These are phyloP conservation scores for Leccinum disarticulatum DNA, from an alignment of 768 basidiomycete genomes.

Conservation along the genomic window DNA sequence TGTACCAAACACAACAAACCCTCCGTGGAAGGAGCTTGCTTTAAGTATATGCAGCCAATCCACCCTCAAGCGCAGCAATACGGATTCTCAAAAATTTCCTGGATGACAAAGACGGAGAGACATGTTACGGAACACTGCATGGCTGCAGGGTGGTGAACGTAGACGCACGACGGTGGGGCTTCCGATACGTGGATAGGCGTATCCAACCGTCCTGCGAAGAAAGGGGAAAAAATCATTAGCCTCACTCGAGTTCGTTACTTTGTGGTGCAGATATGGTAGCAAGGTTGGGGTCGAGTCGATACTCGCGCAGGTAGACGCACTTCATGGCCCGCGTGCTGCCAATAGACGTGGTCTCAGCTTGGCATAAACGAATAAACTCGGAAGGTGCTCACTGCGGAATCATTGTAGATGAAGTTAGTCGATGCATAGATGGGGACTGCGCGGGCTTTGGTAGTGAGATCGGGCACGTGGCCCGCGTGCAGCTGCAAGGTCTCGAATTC, in stretches of 20 bases:
- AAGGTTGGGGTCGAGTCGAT: neutral
- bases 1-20: no score
- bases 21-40: no score
- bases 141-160: neutral
- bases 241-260: neutral
- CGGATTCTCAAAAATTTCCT: constrained; percentile 67
- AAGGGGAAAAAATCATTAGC: neutral
- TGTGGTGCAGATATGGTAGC: neutral
- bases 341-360: neutral
- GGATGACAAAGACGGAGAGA: neutral
- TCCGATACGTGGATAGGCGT: constrained; percentile 55
- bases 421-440: constrained; percentile 65
- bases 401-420: constrained; percentile 56
- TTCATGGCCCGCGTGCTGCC: constrained; percentile 54
- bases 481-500: constrained; percentile 65
- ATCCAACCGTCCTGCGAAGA: constrained; percentile 38
- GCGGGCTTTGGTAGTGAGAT: constrained; percentile 55
- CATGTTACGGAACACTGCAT: neutral
- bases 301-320: constrained; percentile 11
- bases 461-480: constrained; percentile 57
- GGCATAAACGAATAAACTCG: neutral
- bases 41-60: constrained; percentile 43
- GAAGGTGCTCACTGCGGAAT: constrained; percentile 41
- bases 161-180: constrained; percentile 55
- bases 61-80: constrained; percentile 64